Conservation (phyloP, 371 early-diverging fungal species). For the Basidiobolus heterosporus region DNA sequence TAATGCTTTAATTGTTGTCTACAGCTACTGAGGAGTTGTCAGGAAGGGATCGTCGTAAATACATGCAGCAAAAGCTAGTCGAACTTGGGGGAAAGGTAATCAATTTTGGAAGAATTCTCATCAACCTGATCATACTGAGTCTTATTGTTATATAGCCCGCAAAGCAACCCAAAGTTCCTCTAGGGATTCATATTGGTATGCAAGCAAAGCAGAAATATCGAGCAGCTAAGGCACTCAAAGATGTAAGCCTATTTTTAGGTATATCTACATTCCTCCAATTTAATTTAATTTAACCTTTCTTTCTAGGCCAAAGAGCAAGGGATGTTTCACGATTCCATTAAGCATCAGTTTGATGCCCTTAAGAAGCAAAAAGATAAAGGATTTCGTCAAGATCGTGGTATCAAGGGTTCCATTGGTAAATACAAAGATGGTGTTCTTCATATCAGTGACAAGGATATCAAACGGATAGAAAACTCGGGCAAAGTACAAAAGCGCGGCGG, state of each 20-base stretch:
- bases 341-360: slow-evolving; percentile 4
- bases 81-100: slow-evolving; percentile 27
- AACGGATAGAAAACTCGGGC: slow-evolving; percentile 3
- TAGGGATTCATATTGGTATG: slow-evolving; percentile 6
- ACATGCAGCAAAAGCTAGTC: slow-evolving; percentile 13
- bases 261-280: background rate
- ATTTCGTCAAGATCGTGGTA: slow-evolving; percentile 10
- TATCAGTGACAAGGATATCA: slow-evolving; percentile 16
- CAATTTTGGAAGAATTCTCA: too few relatives aligned
- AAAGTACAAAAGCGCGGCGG: slow-evolving; percentile 3
- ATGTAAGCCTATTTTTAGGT: slow-evolving; percentile 1
- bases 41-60: slow-evolving; percentile 24
- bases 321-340: slow-evolving; percentile 17
- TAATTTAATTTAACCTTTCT: background rate
- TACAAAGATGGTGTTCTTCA: slow-evolving; percentile 21
- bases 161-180: slow-evolving; percentile 8
- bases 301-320: slow-evolving; percentile 22
- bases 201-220: slow-evolving; percentile 3
- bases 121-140: background rate
- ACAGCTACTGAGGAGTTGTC: slow-evolving; percentile 19
- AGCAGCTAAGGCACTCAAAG: slow-evolving; percentile 6
- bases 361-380: slow-evolving; percentile 8
- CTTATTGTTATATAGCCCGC: slow-evolving; percentile 1
- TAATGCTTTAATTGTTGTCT: background rate
- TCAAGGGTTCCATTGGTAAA: slow-evolving; percentile 14